Percentiles rank a stretch among this genome's conserved stretches.
Evolutionary conservation across 164 flowering plant species (phyloP).

Genomic region (Taxillus chinensis): DNA sequence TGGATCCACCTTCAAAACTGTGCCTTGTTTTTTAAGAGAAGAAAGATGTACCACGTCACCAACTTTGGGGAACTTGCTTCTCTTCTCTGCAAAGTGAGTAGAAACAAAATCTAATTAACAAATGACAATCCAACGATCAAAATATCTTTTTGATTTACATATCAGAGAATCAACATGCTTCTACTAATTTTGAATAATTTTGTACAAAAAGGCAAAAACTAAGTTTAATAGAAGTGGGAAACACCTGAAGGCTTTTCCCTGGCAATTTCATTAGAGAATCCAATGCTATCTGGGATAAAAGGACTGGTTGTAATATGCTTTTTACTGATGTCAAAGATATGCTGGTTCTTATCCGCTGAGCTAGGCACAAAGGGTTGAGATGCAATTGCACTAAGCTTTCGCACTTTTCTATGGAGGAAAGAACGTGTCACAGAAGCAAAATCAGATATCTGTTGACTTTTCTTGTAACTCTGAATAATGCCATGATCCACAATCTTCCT

Average conservation of each 20-base stretch:
- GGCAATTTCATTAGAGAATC: constrained; percentile 3
- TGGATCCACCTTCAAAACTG: constrained; percentile 51
- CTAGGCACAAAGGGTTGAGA: constrained; percentile 15
- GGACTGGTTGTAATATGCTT: constrained; percentile 9
- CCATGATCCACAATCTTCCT: constrained; percentile 45
- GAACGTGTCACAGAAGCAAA: constrained; percentile 65
- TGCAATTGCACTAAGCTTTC: constrained; percentile 35
- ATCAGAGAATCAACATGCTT: neutral
- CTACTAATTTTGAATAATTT: neutral
- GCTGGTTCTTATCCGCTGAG: constrained; percentile 8
- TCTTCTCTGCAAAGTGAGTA: constrained; percentile 33
- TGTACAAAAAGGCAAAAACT: neutral
- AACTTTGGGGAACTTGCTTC: constrained; percentile 36
- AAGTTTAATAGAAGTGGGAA: neutral
- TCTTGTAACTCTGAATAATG: constrained; percentile 27
- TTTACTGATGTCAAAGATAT: constrained; percentile 3
- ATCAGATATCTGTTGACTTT: constrained; percentile 43
- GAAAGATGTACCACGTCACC: constrained; percentile 61
- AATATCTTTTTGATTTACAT: too few species aligned
- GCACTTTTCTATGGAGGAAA: constrained; percentile 41
- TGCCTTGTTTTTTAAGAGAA: constrained; percentile 51
- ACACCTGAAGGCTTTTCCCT: constrained; percentile 34
- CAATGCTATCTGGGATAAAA: constrained; percentile 7
- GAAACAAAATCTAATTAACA: neutral
- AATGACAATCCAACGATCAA: too few species aligned